phyloP scores from a whole-genome alignment of 352 stramenopile genomes.

The Phytophthora macrochlamydospora region DNA sequence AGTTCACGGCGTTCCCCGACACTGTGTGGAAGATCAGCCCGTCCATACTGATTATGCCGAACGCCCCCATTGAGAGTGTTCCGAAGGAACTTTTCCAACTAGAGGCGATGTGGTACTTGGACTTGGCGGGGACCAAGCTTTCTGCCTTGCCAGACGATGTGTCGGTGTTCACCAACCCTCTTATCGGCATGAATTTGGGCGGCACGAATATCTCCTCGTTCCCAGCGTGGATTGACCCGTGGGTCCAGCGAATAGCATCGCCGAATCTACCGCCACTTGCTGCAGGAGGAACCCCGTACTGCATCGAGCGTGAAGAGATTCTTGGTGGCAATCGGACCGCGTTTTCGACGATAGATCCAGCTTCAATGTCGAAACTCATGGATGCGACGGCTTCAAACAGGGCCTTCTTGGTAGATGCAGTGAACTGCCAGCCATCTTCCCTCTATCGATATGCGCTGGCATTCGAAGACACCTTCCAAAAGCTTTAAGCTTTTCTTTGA shows the following conservation, averaged over 20 bases:
- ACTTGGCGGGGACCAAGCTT: slow-evolving; percentile 26
- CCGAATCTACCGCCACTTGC: slow-evolving; percentile 11
- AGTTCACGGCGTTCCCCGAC: slow-evolving; percentile 30
- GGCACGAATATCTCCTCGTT: slow-evolving; percentile 31
- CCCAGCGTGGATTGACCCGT: slow-evolving; percentile 31
- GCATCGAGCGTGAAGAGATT: slow-evolving; percentile 16
- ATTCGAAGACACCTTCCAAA: slow-evolving; percentile 31
- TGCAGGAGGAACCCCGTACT: slow-evolving; percentile 25
- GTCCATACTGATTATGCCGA: slow-evolving; percentile 20
- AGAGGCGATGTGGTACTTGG: slow-evolving; percentile 29
- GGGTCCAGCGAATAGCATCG: slow-evolving; percentile 16
- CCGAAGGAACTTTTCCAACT: slow-evolving; percentile 32
- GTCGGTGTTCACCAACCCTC: slow-evolving; percentile 12
- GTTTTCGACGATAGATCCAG: slow-evolving; percentile 5
- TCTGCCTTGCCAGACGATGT: slow-evolving; percentile 25
- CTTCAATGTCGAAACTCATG: slow-evolving; percentile 16
- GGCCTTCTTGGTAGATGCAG: slow-evolving; percentile 16
- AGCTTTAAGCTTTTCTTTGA: slow-evolving; percentile 1
- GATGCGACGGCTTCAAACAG: slow-evolving; percentile 12
- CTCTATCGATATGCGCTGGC: slow-evolving; percentile 23
- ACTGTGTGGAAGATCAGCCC: slow-evolving; percentile 25
- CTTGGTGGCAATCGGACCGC: slow-evolving; percentile 12
- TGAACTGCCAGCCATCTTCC: slow-evolving; percentile 22
- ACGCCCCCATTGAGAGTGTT: slow-evolving; percentile 21
- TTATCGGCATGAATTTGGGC: slow-evolving; percentile 27